These are phyloP conservation scores for Dalbergia cultrata DNA, from an alignment of 306 rosid species.

Conservation along the genomic window DNA sequence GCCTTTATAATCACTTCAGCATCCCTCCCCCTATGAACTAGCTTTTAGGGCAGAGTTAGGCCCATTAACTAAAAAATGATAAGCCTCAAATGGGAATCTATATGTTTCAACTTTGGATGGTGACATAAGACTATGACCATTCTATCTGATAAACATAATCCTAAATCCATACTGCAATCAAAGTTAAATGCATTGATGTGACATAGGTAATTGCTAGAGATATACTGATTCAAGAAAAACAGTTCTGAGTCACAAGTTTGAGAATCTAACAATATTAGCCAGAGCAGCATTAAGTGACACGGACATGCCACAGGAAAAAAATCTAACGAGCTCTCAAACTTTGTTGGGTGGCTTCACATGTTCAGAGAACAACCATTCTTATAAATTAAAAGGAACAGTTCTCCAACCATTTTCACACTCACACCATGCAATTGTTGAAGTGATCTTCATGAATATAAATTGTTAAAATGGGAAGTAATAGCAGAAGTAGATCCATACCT, in stretches of 20 bases:
- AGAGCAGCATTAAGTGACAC: background rate
- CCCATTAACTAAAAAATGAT: no score
- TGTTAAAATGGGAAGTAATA: conserved; percentile 34
- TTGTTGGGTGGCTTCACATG: background rate
- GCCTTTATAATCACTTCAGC: no score
- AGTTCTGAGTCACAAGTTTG: background rate
- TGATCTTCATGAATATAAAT: background rate
- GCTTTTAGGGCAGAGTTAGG: no score
- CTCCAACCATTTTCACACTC: conserved; percentile 22
- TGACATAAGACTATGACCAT: background rate
- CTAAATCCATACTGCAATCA: conserved; percentile 21
- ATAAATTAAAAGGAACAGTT: conserved; percentile 20
- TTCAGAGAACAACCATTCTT: background rate
- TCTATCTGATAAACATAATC: background rate
- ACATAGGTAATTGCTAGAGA: background rate
- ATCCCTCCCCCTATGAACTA: no score
- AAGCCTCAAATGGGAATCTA: conserved; percentile 1
- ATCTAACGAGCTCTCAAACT: background rate
- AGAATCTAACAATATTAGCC: background rate
- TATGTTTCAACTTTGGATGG: background rate
- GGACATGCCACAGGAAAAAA: background rate
- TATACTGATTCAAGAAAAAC: conserved; percentile 6
- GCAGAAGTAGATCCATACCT: conserved; percentile 61
- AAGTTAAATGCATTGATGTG: conserved; percentile 14
- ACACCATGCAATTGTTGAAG: background rate